Base-by-base conservation (phyloP, 2,329 filamentous ascomycete species). In the Moelleriella libera region DNA sequence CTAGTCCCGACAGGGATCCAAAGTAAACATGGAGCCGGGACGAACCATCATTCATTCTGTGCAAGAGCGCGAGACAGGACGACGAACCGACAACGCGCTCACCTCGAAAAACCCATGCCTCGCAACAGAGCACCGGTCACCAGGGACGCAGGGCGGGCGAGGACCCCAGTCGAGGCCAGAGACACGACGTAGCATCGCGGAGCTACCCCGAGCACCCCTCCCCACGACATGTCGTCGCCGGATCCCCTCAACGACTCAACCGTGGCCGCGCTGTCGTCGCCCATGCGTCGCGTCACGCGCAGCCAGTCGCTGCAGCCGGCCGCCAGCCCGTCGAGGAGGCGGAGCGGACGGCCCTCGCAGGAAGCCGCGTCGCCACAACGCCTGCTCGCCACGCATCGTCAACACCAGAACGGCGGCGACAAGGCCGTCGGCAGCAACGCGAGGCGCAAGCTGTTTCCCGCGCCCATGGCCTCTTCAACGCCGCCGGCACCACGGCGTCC, bases 381-480 rank as follows among this genome's bases (percentile, higher is more conserved):
- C 49, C 64, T 79, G 42, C 63, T 68, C 43, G 74, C 78, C 46
- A 78, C 76, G 8, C 73, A 78, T 21, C 21, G 3, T 21, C 21
- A 21, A 21, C 21, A 21, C 21, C 21, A 21, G 21, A 3, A 21
- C 34, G 43, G 47, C n/a, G 48, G 29, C 7, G 47, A 52, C n/a
- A 48, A 31, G 30, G 30, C 62, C 46, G 54, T 61, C 47, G 63
- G 64, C 41, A 49, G 55, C 51, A 56, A 59, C 54, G 53, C 62
- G 47, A 60, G 64, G 49, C 63, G 69, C 39, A 65, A 61, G 49
- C 58, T 74, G 12, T 74, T 74, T 54, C 63, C 67, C 47, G 65
- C 62, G 30, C 61, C 68, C 5, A 70, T 69, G 4, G 65, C 70
- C 6, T 62, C 61, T 8, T 63, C 63, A 6, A 21, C 43, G 12